A percentile compares a stretch with the other conserved stretches of the same genome.
phyloP scores from a whole-genome alignment of 768 basidiomycete genomes.

The Tephrocybe sp. region DNA sequence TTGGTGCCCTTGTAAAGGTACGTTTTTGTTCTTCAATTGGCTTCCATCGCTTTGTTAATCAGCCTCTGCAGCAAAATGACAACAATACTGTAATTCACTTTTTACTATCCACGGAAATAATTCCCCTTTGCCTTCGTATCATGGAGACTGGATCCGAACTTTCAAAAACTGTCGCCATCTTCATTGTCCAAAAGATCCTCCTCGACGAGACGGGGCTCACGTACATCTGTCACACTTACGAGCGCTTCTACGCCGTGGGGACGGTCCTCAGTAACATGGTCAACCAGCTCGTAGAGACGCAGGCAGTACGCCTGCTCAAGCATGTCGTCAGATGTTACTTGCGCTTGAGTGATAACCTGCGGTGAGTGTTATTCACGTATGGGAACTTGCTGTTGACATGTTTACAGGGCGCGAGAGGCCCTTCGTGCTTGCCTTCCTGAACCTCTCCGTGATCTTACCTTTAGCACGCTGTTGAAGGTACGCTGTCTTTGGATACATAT shows the following conservation, averaged over 20 bases:
- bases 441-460: slow-evolving; percentile 91
- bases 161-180: slow-evolving; percentile 98
- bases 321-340: slow-evolving; percentile 98
- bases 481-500: slow-evolving; percentile 11
- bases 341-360: slow-evolving; percentile 90
- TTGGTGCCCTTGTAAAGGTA: slow-evolving; percentile 97
- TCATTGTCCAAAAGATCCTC: slow-evolving; percentile 98
- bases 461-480: slow-evolving; percentile 87
- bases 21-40: slow-evolving; percentile 11
- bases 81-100: slow-evolving; percentile 99
- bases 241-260: slow-evolving; percentile 98
- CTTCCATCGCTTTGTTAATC: background rate
- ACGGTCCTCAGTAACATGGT: slow-evolving; percentile 99
- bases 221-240: slow-evolving; percentile 99
- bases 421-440: slow-evolving; percentile 94
- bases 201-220: slow-evolving; percentile 97
- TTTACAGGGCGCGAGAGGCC: slow-evolving; percentile 85
- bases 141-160: slow-evolving; percentile 99
- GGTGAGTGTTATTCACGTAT: slow-evolving; percentile 46
- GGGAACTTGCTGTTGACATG: slow-evolving; percentile 8
- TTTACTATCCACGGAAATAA: slow-evolving; percentile 97
- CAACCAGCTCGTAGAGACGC: slow-evolving; percentile 94
- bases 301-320: slow-evolving; percentile 93
- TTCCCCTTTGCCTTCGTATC: slow-evolving; percentile 97
- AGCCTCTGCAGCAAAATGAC: slow-evolving; percentile 82